These are phyloP conservation scores for Aspergillus udagawae DNA, from an alignment of 2,329 filamentous ascomycete species.

Conservation along the genomic window DNA sequence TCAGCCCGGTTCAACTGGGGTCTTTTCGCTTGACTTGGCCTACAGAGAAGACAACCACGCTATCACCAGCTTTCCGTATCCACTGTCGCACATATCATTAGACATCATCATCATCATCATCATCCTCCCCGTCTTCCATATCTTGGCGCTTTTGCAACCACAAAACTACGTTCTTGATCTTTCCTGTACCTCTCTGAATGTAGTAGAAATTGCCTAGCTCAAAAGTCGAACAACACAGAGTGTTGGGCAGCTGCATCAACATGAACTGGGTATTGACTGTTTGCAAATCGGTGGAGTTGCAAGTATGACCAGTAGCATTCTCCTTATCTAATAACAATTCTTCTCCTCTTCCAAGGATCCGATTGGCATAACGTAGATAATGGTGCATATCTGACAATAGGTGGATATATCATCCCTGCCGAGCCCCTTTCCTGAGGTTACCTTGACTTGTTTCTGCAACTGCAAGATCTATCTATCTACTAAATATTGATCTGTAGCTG, in stretches of 20 bases:
- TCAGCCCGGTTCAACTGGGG: constrained; percentile 28
- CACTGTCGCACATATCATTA: too few species aligned
- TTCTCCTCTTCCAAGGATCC: background rate
- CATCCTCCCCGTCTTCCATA: too few species aligned
- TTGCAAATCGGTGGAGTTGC: background rate
- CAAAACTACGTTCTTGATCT: too few species aligned
- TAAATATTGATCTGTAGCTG: background rate
- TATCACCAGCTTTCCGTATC: too few species aligned
- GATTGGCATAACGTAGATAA: too few species aligned
- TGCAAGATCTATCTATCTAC: background rate
- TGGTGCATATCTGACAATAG: background rate
- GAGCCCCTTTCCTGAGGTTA: background rate
- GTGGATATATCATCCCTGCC: background rate
- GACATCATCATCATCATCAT: too few species aligned
- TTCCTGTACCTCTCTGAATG: too few species aligned
- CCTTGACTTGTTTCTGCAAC: background rate
- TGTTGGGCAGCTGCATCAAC: background rate
- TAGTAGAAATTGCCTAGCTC: too few species aligned
- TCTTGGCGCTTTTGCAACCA: too few species aligned
- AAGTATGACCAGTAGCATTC: background rate
- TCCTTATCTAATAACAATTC: background rate
- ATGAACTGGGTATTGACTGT: background rate
- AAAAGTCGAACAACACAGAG: too few species aligned
- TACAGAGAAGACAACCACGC: too few species aligned
- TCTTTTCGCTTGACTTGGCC: background rate